Evolutionary conservation across 306 rosid genomes (phyloP).

Genomic region (Comarum palustre): DNA sequence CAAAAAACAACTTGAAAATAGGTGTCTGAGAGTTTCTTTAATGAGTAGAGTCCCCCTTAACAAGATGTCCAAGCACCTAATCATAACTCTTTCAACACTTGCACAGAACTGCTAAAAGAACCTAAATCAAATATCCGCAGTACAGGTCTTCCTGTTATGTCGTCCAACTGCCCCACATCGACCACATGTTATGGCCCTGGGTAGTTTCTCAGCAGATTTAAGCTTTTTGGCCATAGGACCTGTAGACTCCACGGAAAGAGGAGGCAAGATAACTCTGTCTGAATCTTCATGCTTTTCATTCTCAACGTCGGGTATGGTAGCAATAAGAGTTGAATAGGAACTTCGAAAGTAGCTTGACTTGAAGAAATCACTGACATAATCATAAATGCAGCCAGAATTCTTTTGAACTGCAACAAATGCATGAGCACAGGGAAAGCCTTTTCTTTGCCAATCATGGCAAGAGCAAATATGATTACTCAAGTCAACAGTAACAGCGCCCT

Average conservation of each 20-base stretch:
- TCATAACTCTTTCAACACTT: neutral
- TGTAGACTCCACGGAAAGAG: neutral
- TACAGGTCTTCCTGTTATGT: neutral
- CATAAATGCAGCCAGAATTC: neutral
- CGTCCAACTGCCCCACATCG: conserved; percentile 2
- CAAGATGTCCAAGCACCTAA: neutral
- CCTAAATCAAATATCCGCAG: neutral
- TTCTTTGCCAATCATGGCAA: neutral
- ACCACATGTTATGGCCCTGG: neutral
- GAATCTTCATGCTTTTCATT: neutral
- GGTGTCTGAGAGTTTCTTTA: neutral
- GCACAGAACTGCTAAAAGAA: neutral
- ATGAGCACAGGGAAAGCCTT: neutral
- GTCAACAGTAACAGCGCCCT: neutral
- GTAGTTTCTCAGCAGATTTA: neutral
- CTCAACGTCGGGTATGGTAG: neutral
- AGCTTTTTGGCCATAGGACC: neutral
- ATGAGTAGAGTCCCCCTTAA: neutral
- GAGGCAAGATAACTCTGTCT: neutral
- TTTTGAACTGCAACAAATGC: neutral
- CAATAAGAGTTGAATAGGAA: neutral
- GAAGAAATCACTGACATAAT: neutral
- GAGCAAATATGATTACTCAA: neutral
- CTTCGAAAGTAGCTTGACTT: neutral
- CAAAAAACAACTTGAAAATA: neutral